Evolutionary conservation across 2,329 filamentous ascomycete genomes (phyloP), one percentile per base, ranked within the genome.

Genomic region (Aspergillus novoparasiticus): DNA sequence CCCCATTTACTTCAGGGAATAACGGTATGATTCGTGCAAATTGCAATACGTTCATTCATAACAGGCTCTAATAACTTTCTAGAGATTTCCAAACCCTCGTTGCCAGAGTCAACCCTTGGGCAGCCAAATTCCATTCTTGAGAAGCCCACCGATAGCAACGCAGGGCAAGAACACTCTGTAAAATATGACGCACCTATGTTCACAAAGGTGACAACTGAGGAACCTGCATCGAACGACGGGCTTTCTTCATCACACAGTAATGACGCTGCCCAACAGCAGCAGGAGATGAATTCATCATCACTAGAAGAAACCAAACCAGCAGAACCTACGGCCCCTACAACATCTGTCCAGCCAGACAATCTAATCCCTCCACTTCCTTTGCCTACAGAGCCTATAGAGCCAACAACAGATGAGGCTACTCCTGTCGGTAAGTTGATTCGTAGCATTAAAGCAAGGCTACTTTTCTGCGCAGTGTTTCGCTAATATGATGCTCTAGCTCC

Each of bases 21-120:
- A 43, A 66, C 28, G 68, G 68, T 69, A 66, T 26, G 64, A 48
- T n/a, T 28, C 16, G 30, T 53, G 10, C 32, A 45, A 14, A 19
- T 14, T 12, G 1, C 10, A 36, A 6, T 56, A 36, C 32, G 14
- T 16, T 36, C 1, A 21, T 16, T 30, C 11, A 11, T 53, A 26
- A 9, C n/a, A 45, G 12, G n/a, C 14, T 58, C 57, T 66, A 60
- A 69, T 36, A n/a, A 23, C 14, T 5, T 43, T 46, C 14, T 32
- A 66, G 66, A 58, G 14, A 39, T 34, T 6, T 39, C 59, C n/a
- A 54, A 59, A 23, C 65, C 61, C n/a, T 55, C 32, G 2, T 57
- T 51, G 6, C 10, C 46, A 4, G 34, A 39, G 14, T 19, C 58
- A 54, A 6, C 48, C 12, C 5, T 19, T 26, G 34, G 11, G 21